Percentiles rank a stretch among this genome's conserved stretches.
Conservation (phyloP, 805 yeast genomes). For the Soucietia sequanensis region DNA sequence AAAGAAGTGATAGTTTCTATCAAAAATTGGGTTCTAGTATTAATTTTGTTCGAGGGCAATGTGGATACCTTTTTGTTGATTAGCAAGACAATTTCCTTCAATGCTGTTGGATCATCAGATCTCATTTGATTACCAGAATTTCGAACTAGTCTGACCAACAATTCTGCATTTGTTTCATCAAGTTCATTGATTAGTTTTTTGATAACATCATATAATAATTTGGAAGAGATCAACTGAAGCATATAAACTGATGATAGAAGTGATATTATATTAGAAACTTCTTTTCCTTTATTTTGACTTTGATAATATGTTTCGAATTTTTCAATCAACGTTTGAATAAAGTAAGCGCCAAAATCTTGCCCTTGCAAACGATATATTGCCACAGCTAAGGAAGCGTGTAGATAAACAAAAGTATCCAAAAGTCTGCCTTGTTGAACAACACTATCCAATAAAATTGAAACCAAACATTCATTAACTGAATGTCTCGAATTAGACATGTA, state of each 20-base stretch:
- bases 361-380: conserved; percentile 80
- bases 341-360: conserved; percentile 83
- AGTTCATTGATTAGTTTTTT: conserved; percentile 51
- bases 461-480: conserved; percentile 68
- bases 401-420: conserved; percentile 73
- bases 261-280: conserved; percentile 66
- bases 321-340: conserved; percentile 79
- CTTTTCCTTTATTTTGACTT: conserved; percentile 33
- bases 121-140: conserved; percentile 83
- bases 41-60: conserved; percentile 35
- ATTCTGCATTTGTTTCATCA: conserved; percentile 72
- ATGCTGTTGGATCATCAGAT: conserved; percentile 82
- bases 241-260: conserved; percentile 74
- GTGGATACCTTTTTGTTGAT: conserved; percentile 49
- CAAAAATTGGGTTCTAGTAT: conserved; percentile 74
- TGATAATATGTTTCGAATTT: conserved; percentile 48
- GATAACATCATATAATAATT: conserved; percentile 76
- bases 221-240: conserved; percentile 72
- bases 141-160: conserved; percentile 67
- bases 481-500: conserved; percentile 73
- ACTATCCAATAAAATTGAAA: conserved; percentile 62
- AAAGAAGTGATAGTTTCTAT: conserved; percentile 82
- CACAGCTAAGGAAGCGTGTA: conserved; percentile 74
- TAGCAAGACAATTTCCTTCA: conserved; percentile 71
- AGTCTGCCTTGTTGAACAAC: conserved; percentile 61